Evolutionary conservation across 257 asterid species (phyloP).

Genomic region (Jacaranda copaia): DNA sequence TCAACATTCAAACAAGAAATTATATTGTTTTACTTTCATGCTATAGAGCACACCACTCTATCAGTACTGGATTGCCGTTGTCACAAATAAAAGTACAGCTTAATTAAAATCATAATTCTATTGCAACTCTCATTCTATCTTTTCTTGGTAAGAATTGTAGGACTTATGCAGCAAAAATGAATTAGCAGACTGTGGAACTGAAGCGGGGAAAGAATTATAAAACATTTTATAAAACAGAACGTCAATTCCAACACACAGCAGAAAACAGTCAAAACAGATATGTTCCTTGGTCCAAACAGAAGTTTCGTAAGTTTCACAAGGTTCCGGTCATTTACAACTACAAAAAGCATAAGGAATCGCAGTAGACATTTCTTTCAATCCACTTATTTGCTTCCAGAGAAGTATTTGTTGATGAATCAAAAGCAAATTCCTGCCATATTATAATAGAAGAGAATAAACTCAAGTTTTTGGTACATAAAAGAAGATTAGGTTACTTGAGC

Average conservation of each 20-base stretch:
- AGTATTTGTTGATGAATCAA: slow-evolving; percentile 17
- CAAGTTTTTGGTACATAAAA: slow-evolving; percentile 1
- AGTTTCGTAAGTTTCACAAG: slow-evolving; percentile 16
- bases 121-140: neutral
- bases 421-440: slow-evolving; percentile 2
- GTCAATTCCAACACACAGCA: neutral
- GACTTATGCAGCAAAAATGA: neutral
- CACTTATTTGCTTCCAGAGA: slow-evolving; percentile 24
- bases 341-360: slow-evolving; percentile 11
- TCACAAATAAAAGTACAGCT: too few species aligned
- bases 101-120: too few species aligned
- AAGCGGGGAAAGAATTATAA: too few species aligned
- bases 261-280: neutral
- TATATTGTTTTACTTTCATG: too few species aligned
- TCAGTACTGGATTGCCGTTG: too few species aligned
- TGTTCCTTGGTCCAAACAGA: neutral
- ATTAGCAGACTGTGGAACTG: too few species aligned
- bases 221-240: neutral
- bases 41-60: too few species aligned
- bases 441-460: neutral
- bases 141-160: neutral
- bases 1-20: neutral
- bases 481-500: slow-evolving; percentile 20
- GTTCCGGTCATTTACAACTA: neutral
- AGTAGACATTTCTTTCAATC: slow-evolving; percentile 14